phyloP scores from a whole-genome alignment of 306 rosid genomes.

The Corylus americana region DNA sequence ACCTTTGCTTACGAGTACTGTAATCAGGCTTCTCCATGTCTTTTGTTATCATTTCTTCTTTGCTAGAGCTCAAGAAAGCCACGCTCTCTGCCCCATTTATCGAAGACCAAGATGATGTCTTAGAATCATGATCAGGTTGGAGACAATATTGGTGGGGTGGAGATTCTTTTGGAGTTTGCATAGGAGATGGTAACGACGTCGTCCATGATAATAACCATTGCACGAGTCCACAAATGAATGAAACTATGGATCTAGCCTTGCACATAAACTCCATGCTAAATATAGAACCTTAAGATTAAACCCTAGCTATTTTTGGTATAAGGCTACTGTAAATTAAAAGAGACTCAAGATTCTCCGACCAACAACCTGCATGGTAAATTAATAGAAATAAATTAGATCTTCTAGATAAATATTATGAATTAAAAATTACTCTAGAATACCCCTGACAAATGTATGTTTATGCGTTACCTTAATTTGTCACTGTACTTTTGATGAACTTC shows the following conservation, averaged over 20 bases:
- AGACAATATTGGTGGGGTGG: no score
- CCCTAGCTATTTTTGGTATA: no score
- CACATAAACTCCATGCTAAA: conserved; percentile 20
- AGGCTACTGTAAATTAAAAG: no score
- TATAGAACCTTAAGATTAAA: not conserved
- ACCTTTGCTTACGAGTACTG: not conserved
- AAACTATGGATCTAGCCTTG: conserved; percentile 29
- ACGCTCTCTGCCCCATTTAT: conserved; percentile 61
- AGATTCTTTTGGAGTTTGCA: no score
- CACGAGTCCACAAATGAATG: conserved; percentile 23
- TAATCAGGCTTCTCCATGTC: not conserved
- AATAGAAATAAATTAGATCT: no score
- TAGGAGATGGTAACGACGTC: not conserved
- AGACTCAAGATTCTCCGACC: no score
- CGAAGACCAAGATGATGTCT: not conserved
- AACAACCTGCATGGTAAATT: no score
- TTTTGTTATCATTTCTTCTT: conserved; percentile 2
- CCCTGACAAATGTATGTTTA: no score
- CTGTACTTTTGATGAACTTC: conserved; percentile 14
- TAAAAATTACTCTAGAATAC: no score
- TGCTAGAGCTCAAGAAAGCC: conserved; percentile 31
- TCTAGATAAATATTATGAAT: no score
- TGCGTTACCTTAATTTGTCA: conserved; percentile 8
- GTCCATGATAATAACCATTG: conserved; percentile 27
- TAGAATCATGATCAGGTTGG: no score